Evolutionary conservation across 192 early-diverging fungal genomes (phyloP), one percentile per base, ranked within the genome.

Genomic region (Gaertneriomyces sp.): DNA sequence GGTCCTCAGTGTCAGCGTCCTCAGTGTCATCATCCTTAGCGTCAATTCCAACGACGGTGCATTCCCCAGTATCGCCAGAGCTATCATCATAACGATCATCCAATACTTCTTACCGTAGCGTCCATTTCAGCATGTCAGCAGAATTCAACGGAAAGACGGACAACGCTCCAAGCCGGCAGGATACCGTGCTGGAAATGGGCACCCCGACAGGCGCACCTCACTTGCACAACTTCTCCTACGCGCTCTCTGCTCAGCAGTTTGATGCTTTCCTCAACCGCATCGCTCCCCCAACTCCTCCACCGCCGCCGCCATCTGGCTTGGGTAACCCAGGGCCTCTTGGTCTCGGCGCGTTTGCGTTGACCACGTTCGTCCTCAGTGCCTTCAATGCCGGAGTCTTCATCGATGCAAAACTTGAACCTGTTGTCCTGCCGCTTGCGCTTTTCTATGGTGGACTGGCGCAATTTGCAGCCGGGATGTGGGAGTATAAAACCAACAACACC

Each of bases 381-480:
- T 81, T 85, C 70, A 90, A 90, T 59, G 76, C 83, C 17, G 88
- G 84, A 44, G 87, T 88, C 12, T 80, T 85, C 40, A 69, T 77
- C 50, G 69, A 80, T 11, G 62, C 66, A 44, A 73, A 80, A 1
- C 80, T 88, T 9, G 75, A 79, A 6, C 73, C 77, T 16, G 73
- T 90, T 40, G 84, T 89, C 16, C 56, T 85, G 8, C 87, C 87
- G 53, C 72, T 88, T 7, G 87, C 86, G 10, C 64, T 89, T 47
- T 91, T 89, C 67, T 90, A 90, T 68, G 89, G 90, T 53, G 91
- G 91, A 5, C 53, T 91, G 25, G 73, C 79, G 56, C 90, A 93
- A 76, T 72, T 91, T 41, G 71, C 88, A 10, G 90, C 89, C 56
- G 91, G 90, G 55, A 90, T 91, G 89, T 90, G 88, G 90, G 89